These are phyloP conservation scores for Fusarium sulawesiense DNA, from an alignment of 2,329 filamentous ascomycete genomes.

Conservation along the genomic window DNA sequence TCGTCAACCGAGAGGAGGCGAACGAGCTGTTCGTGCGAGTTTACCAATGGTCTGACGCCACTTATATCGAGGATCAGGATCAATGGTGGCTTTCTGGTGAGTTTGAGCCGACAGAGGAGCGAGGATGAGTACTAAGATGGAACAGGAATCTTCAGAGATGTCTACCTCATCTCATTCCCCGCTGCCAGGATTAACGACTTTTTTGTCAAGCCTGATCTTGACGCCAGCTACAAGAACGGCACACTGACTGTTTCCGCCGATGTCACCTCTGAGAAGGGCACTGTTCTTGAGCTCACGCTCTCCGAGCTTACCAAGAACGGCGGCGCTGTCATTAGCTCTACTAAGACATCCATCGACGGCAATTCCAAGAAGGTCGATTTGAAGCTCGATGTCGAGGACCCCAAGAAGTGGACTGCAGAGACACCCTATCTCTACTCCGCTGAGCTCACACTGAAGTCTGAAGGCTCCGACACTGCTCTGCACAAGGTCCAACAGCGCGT, in stretches of 20 bases:
- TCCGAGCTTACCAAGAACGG: constrained; percentile 50
- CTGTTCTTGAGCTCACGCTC: constrained; percentile 57
- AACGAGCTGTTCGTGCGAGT: constrained; percentile 73
- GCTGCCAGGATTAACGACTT: constrained; percentile 67
- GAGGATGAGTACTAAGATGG: constrained; percentile 44
- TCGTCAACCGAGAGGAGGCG: constrained; percentile 53
- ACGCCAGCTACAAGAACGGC: constrained; percentile 63
- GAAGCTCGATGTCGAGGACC: constrained; percentile 60
- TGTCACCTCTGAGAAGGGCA: constrained; percentile 50
- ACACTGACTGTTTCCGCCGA: constrained; percentile 58
- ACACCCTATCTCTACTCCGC: constrained; percentile 69
- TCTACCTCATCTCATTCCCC: constrained; percentile 69
- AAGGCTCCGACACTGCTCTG: constrained; percentile 49
- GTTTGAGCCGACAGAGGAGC: constrained; percentile 52
- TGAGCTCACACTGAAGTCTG: constrained; percentile 64
- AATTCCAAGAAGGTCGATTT: constrained; percentile 54
- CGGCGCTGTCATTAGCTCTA: constrained; percentile 51
- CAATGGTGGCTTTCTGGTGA: constrained; percentile 76
- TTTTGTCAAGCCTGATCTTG: constrained; percentile 67
- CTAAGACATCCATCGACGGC: constrained; percentile 42
- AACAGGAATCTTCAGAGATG: constrained; percentile 72
- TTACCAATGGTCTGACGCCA: constrained; percentile 76
- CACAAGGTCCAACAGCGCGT: constrained; percentile 62
- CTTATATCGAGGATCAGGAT: constrained; percentile 77
- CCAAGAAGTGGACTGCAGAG: constrained; percentile 76